Evolutionary conservation across 139 green algal species (phyloP), one percentile per base, ranked within the genome.

Genomic region (Chlamydomonas incerta): DNA sequence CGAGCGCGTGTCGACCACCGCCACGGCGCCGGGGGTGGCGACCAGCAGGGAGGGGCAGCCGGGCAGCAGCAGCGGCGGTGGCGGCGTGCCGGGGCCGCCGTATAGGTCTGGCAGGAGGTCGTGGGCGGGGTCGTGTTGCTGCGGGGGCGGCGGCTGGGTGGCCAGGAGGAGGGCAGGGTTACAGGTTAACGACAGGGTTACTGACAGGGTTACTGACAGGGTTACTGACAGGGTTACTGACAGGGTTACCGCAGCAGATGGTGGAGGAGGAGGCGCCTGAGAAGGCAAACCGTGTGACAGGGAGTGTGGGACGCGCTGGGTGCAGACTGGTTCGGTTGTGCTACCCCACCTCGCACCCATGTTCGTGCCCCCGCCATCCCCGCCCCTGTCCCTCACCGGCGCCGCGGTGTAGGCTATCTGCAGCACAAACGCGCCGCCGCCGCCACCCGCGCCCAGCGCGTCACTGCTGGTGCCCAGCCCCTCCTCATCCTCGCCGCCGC

Each of bases 1-100:
- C 3, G 73, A 85, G 13, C 80, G 74, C 3, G 74, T 82, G 68
- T 90, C 87, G 1, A 90, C 11, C 1, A 88, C 81, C 5, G 52
- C 28, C 34, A 90, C 20, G 0, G 67, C 87, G 5, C 70, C 23
- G 15, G 80, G 21, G 47, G 69, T 85, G 18, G 80, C 80, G 9
- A 85, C 80, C 31, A 85, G 24, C 13, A 85, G 67, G 0, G 63
- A 41, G 29, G 67, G 77, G 46, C 77, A 72, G 18, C 50, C 28
- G 35, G 74, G 74, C 24, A 60, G 77, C 65, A 83, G 37, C 62
- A 52, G 41, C 21, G 77, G 5, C n/a, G 63, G 60, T 2, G 26
- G 63, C 23, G n/a, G 29, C 26, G 0, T 9, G 63, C n/a, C 18
- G 60, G 13, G 18, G 77, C 28, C 46, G 35, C 4, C 63, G 24